Evolutionary conservation across 2,329 filamentous ascomycete genomes (phyloP).

Genomic region (Colletotrichum shisoi): DNA sequence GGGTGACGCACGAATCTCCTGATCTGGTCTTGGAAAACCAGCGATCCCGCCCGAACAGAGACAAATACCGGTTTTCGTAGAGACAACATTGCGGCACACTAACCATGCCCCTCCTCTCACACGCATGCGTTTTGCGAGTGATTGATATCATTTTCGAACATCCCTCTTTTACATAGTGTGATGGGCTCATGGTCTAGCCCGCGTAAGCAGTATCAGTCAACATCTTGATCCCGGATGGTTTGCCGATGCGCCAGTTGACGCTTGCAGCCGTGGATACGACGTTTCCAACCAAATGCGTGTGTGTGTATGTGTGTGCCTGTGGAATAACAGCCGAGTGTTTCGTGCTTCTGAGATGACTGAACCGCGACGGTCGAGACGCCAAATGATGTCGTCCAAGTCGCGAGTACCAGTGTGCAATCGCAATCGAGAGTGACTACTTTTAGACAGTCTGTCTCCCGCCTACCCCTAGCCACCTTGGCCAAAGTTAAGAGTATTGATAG

Average conservation of each 20-base stretch:
- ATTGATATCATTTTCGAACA: neutral
- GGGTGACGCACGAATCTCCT: constrained; percentile 34
- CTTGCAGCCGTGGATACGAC: neutral
- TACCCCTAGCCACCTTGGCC: neutral
- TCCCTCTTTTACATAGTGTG: neutral
- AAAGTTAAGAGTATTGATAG: neutral
- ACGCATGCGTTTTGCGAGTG: neutral
- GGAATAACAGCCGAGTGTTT: neutral
- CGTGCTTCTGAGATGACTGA: neutral
- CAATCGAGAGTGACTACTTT: neutral
- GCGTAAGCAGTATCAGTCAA: neutral
- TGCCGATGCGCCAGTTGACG: neutral
- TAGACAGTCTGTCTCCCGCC: neutral
- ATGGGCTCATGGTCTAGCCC: neutral
- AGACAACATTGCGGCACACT: neutral
- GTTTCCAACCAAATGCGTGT: neutral
- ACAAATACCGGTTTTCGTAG: constrained; percentile 8
- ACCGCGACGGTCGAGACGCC: constrained; percentile 7
- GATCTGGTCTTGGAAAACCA: constrained; percentile 11
- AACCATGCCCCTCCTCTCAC: neutral
- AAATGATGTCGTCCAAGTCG: neutral
- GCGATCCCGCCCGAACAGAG: neutral
- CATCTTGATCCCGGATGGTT: neutral
- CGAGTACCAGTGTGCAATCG: constrained; percentile 5
- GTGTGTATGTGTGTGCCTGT: too few relatives aligned